A percentile compares a stretch with the other conserved stretches of the same genome.
phyloP scores from a whole-genome alignment of 148 eudicot genomes.

The Pouteria glomerata region DNA sequence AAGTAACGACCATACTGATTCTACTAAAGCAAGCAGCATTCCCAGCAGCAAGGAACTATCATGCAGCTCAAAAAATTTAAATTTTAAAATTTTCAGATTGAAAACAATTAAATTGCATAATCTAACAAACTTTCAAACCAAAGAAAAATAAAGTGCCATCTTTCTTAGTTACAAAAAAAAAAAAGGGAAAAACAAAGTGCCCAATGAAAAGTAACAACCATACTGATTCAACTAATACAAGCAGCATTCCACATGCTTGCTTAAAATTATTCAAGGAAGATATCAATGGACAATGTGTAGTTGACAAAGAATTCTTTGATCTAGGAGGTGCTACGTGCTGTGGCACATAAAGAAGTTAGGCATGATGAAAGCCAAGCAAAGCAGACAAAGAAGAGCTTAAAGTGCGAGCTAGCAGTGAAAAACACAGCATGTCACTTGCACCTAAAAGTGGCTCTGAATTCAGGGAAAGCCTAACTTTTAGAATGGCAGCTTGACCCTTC shows the following conservation, averaged over 20 bases:
- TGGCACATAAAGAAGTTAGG: not conserved
- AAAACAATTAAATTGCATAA: not conserved
- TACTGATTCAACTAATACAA: not conserved
- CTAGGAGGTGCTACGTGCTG: not conserved
- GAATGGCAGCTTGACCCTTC: not conserved
- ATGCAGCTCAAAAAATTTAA: not conserved
- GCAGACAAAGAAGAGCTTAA: not conserved
- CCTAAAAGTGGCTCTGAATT: not conserved
- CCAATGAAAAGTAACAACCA: not conserved
- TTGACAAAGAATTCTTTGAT: not conserved
- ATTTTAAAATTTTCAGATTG: not conserved
- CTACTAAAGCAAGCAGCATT: not conserved
- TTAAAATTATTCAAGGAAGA: not conserved
- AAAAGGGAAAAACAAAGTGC: too few species aligned
- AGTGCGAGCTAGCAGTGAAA: not conserved
- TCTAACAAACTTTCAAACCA: not conserved
- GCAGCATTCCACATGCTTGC: not conserved
- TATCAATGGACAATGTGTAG: not conserved
- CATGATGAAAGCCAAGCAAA: not conserved
- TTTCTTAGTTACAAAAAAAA: too few species aligned
- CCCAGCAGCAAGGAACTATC: slow-evolving; percentile 5
- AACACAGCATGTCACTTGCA: not conserved
- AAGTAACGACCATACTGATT: not conserved
- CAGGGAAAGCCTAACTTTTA: not conserved
- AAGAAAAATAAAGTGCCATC: not conserved